Evolutionary conservation across 306 rosid species (phyloP).

Genomic region (Cucurbita argyrosperma): DNA sequence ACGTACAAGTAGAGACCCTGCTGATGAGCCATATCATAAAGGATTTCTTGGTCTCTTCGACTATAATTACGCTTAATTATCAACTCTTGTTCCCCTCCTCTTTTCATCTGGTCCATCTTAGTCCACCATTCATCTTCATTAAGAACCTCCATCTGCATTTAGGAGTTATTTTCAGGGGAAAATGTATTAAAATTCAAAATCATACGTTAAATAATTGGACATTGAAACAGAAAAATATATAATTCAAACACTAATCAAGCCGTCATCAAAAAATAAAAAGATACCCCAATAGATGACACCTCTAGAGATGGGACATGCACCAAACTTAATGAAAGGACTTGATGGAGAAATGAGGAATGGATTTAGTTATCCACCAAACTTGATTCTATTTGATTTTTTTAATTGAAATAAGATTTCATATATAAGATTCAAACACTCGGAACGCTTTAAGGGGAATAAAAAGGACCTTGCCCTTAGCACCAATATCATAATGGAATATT

Average conservation of each 20-base stretch:
- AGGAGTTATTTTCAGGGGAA: neutral
- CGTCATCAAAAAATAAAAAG: neutral
- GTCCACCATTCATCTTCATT: conserved; percentile 77
- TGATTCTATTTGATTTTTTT: neutral
- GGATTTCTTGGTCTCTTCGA: conserved; percentile 54
- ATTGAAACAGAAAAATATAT: neutral
- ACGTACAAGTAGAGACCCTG: conserved; percentile 72
- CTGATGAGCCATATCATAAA: conserved; percentile 68
- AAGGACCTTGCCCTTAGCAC: too few species aligned
- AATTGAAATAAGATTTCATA: neutral
- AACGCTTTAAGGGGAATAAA: too few species aligned
- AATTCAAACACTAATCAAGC: neutral
- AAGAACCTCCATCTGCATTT: conserved; percentile 57
- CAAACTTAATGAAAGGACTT: neutral
- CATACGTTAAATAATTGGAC: neutral
- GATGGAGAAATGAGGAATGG: neutral
- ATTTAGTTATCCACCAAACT: neutral
- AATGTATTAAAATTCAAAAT: neutral
- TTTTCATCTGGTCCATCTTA: conserved; percentile 61
- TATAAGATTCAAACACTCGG: too few species aligned
- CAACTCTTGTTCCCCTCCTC: conserved; percentile 64
- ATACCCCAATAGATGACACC: neutral
- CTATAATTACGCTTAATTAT: conserved; percentile 53
- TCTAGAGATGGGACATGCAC: neutral
- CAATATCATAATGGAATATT: too few species aligned